Conservation (phyloP, 768 basidiomycete species). For the Artomyces pyxidatus region DNA sequence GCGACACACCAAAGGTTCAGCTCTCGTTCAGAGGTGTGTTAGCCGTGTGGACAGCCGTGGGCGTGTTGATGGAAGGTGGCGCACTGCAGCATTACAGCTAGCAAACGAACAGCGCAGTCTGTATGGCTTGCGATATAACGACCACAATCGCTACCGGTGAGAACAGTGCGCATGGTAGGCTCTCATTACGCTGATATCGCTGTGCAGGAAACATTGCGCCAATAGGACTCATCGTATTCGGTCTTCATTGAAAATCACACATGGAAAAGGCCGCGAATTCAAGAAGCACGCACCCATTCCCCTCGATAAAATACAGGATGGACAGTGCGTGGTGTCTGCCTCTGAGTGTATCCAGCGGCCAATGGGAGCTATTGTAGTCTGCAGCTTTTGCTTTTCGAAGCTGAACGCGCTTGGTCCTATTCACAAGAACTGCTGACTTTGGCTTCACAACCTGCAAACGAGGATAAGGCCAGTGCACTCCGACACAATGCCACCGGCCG, state of each 20-base stretch:
- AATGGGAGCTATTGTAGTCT: too few relatives aligned
- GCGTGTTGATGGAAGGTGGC: not conserved
- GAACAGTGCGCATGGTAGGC: constrained; percentile 6
- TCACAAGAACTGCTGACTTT: constrained; percentile 66
- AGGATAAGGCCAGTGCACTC: constrained; percentile 40
- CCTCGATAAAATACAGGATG: constrained; percentile 67
- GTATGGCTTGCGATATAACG: constrained; percentile 87
- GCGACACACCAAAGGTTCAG: constrained; percentile 6
- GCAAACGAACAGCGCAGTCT: constrained; percentile 85
- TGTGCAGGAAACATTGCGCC: constrained; percentile 79
- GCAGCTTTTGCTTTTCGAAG: constrained; percentile 79
- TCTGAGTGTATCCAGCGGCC: too few relatives aligned
- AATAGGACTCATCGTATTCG: constrained; percentile 86
- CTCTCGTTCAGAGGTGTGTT: constrained; percentile 35
- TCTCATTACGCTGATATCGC: not conserved
- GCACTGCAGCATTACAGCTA: constrained; percentile 59
- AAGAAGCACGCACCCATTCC: constrained; percentile 69
- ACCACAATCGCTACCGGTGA: constrained; percentile 79
- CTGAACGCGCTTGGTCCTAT: constrained; percentile 89
- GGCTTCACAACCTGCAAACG: constrained; percentile 33
- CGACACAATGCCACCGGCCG: constrained; percentile 72
- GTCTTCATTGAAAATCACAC: constrained; percentile 75
- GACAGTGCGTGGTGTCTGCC: constrained; percentile 81
- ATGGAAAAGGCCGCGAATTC: constrained; percentile 86
- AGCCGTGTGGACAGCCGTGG: not conserved